A percentile compares a stretch with the other conserved stretches of the same genome.
Conservation (phyloP, 1,139 yeast species). For the Taiozyma onychis region DNA sequence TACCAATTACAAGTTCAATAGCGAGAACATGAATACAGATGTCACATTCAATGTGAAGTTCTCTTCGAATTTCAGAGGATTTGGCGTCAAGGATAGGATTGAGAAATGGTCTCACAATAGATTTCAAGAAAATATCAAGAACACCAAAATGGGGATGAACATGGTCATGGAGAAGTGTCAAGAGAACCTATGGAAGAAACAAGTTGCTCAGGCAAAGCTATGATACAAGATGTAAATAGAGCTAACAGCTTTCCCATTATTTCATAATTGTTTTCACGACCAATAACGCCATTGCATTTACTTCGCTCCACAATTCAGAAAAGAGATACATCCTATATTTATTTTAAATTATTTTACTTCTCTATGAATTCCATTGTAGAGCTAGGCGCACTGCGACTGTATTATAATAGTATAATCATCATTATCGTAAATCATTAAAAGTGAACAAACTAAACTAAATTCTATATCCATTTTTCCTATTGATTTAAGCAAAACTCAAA, state of each 20-base stretch:
- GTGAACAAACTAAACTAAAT: not conserved
- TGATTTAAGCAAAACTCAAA: slow-evolving; percentile 54
- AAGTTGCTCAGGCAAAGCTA: slow-evolving; percentile 1
- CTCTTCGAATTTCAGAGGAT: slow-evolving; percentile 56
- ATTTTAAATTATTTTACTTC: not conserved
- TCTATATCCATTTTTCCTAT: not conserved
- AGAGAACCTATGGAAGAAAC: slow-evolving; percentile 23
- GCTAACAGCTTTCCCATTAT: not conserved
- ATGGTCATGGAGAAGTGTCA: slow-evolving; percentile 65
- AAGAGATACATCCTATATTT: not conserved
- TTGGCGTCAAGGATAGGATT: slow-evolving; percentile 65
- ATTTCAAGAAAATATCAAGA: slow-evolving; percentile 62
- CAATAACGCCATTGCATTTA: not conserved
- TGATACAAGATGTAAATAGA: not conserved
- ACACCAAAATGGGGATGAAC: slow-evolving; percentile 68
- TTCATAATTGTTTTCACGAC: not conserved
- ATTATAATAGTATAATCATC: not conserved
- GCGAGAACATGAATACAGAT: slow-evolving; percentile 29
- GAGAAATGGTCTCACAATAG: slow-evolving; percentile 77
- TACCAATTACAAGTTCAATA: slow-evolving; percentile 43
- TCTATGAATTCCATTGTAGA: not conserved
- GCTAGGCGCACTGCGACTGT: not conserved
- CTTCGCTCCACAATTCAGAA: no score
- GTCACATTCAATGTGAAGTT: slow-evolving; percentile 58
- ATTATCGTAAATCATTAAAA: not conserved